Percentiles rank a stretch among this genome's conserved stretches.
Evolutionary conservation across 495 filamentous ascomycete genomes (phyloP).

Genomic region (Neurospora tetraspora): DNA sequence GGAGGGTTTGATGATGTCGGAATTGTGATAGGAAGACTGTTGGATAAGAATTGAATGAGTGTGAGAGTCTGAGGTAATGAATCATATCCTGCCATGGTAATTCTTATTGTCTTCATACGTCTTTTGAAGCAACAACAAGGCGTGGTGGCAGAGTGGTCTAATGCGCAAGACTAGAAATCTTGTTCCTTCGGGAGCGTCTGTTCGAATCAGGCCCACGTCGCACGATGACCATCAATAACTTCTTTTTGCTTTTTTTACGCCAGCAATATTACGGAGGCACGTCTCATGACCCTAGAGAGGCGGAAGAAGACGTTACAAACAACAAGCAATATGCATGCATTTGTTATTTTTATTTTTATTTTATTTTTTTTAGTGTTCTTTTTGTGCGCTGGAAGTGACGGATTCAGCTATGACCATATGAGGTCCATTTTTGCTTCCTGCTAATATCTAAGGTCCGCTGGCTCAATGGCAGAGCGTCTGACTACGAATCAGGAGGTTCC

Average conservation of each 20-base stretch:
- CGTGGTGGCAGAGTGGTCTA: neutral
- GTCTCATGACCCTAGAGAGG: neutral
- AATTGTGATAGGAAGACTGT: neutral
- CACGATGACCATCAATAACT: neutral
- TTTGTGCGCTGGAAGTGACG: neutral
- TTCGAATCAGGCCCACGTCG: neutral
- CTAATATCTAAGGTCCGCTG: neutral
- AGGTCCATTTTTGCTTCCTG: rapidly evolving
- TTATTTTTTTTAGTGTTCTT: too few species aligned
- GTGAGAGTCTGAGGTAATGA: neutral
- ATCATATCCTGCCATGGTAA: neutral
- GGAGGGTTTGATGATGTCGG: neutral
- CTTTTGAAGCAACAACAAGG: neutral
- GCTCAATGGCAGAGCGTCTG: neutral
- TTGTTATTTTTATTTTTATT: neutral
- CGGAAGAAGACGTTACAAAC: neutral
- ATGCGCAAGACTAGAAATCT: neutral
- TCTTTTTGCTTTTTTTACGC: neutral
- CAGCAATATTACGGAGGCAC: neutral
- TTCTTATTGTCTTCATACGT: neutral
- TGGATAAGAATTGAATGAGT: neutral
- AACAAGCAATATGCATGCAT: neutral
- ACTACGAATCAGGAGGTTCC: neutral
- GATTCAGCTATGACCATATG: neutral
- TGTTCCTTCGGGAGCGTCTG: neutral